Percentiles rank a stretch among this genome's conserved stretches.
Evolutionary conservation across 192 early-diverging fungal species (phyloP).

Genomic region (Piromyces sp.): DNA sequence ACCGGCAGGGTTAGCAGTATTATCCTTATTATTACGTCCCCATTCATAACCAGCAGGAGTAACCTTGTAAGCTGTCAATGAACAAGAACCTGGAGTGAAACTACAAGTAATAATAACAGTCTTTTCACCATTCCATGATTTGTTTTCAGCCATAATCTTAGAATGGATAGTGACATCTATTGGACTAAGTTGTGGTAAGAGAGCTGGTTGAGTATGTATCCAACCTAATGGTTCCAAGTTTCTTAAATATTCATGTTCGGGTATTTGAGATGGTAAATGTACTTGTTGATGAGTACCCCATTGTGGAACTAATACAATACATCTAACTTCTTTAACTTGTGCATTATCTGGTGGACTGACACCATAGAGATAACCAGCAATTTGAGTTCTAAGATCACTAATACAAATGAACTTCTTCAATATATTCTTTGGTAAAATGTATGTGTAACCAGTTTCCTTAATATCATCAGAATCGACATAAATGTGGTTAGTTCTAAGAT

Average conservation of each 20-base stretch:
- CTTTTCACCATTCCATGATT: conserved; percentile 87
- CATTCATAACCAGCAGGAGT: conserved; percentile 95
- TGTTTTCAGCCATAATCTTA: conserved; percentile 69
- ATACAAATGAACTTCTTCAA: conserved; percentile 91
- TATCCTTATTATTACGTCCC: conserved; percentile 84
- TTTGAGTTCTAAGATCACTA: conserved; percentile 84
- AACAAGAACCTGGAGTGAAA: conserved; percentile 97
- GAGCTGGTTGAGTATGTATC: conserved; percentile 94
- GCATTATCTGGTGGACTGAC: conserved; percentile 70
- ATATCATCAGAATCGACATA: conserved; percentile 93
- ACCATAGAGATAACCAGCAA: conserved; percentile 90
- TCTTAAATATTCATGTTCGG: conserved; percentile 75
- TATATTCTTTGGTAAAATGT: conserved; percentile 94
- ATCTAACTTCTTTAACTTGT: conserved; percentile 88
- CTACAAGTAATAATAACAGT: conserved; percentile 79
- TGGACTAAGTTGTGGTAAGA: conserved; percentile 70
- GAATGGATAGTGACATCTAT: conserved; percentile 85
- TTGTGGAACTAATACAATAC: conserved; percentile 91
- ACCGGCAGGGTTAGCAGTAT: conserved; percentile 61
- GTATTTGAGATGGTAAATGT: conserved; percentile 70
- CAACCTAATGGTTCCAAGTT: conserved; percentile 93
- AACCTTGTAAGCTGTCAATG: conserved; percentile 83
- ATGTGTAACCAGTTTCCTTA: conserved; percentile 83
- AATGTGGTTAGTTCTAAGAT: conserved; percentile 87
- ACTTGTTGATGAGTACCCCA: conserved; percentile 94